Conservation (phyloP, 768 basidiomycete genomes). For the Mycena rosella region DNA sequence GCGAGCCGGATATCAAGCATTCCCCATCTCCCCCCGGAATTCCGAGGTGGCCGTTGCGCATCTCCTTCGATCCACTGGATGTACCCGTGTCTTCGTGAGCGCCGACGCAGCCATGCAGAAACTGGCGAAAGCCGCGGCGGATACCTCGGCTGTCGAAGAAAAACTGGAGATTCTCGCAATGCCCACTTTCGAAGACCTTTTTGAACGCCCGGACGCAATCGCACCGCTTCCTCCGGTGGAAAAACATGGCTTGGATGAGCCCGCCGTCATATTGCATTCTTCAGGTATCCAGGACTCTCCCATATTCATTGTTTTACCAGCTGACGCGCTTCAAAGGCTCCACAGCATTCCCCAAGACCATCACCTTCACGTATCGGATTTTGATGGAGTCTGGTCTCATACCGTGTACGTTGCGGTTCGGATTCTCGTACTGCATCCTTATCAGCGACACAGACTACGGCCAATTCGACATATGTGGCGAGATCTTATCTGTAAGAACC, state of each 20-base stretch:
- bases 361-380: conserved; percentile 22
- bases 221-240: conserved; percentile 9
- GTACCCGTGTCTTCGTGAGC: conserved; percentile 40
- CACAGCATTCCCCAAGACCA: conserved; percentile 35
- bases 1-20: conserved; percentile 39
- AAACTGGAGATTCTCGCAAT: not conserved
- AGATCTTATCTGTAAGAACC: conserved; percentile 30
- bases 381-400: conserved; percentile 22
- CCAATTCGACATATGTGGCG: conserved; percentile 37
- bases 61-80: conserved; percentile 43
- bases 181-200: conserved; percentile 31
- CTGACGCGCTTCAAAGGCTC: conserved; percentile 19
- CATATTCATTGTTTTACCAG: not conserved
- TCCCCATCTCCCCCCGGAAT: conserved; percentile 43
- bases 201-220: not conserved
- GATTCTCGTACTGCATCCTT: not conserved
- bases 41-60: conserved; percentile 48
- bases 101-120: conserved; percentile 37
- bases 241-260: conserved; percentile 15
- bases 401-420: no score
- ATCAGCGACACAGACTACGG: conserved; percentile 31
- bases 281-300: conserved; percentile 35
- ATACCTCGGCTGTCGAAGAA: conserved; percentile 30
- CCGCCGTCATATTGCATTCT: conserved; percentile 44
- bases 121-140: no score